Percentiles rank a stretch among this genome's conserved stretches.
Evolutionary conservation across 768 basidiomycete species (phyloP).

Genomic region (Rhodotorula paludigena): DNA sequence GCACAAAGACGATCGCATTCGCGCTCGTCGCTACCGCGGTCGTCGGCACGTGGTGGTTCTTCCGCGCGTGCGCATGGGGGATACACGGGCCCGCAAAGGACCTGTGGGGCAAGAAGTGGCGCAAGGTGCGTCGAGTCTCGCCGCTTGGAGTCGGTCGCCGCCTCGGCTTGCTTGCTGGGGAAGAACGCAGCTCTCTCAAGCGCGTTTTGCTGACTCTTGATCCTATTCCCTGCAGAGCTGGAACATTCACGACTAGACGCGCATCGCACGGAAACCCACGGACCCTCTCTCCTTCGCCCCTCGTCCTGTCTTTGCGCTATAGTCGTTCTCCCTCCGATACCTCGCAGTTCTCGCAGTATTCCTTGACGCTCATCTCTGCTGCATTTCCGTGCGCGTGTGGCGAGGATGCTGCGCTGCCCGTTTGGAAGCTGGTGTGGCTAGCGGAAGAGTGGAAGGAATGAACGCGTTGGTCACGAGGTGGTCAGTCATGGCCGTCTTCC

Average conservation of each 20-base stretch:
- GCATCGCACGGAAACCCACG: neutral
- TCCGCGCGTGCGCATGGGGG: constrained; percentile 80
- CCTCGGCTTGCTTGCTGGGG: neutral
- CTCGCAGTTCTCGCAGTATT: too few species aligned
- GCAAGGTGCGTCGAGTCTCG: constrained; percentile 44
- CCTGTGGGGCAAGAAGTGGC: constrained; percentile 21
- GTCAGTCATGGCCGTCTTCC: too few species aligned
- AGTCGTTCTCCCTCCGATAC: neutral
- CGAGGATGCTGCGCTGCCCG: too few species aligned
- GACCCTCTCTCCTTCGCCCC: neutral
- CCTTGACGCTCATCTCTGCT: too few species aligned
- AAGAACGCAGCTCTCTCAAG: neutral
- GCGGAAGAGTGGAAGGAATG: too few species aligned
- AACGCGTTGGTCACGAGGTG: too few species aligned
- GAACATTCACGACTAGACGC: constrained; percentile 18
- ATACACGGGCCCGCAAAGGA: constrained; percentile 65
- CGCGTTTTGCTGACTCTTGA: neutral
- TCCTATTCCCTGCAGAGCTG: constrained; percentile 9
- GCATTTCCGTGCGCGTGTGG: too few species aligned
- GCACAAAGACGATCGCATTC: constrained; percentile 70
- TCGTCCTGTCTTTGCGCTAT: neutral
- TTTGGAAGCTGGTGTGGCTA: too few species aligned
- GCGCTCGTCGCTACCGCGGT: constrained; percentile 58
- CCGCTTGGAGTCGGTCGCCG: too few species aligned
- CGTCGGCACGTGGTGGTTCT: constrained; percentile 89